These are phyloP conservation scores for Neltuma alba DNA, from an alignment of 306 rosid species.

Conservation along the genomic window DNA sequence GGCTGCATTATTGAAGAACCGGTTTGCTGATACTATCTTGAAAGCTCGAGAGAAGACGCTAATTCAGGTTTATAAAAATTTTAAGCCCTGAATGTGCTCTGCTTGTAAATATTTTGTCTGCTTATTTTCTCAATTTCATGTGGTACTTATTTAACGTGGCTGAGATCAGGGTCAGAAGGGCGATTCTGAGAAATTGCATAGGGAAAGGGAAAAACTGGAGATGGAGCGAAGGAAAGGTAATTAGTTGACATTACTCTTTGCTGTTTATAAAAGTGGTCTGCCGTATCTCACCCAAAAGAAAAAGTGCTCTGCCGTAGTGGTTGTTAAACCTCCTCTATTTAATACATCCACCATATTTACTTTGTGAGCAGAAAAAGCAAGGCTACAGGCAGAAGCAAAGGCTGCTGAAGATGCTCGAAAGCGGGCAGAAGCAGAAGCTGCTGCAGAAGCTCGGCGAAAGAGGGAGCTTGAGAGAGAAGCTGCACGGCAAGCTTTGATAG, in stretches of 20 bases:
- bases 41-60: slow-evolving; percentile 83
- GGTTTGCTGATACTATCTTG: slow-evolving; percentile 81
- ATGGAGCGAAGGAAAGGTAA: slow-evolving; percentile 69
- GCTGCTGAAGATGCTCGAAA: slow-evolving; percentile 84
- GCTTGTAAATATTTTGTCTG: slow-evolving; percentile 7
- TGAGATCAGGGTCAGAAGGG: slow-evolving; percentile 68
- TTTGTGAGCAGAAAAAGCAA: slow-evolving; percentile 66
- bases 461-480: slow-evolving; percentile 88
- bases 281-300: too few relatives aligned
- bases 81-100: slow-evolving; percentile 24
- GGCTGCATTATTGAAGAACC: slow-evolving; percentile 68
- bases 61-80: slow-evolving; percentile 54
- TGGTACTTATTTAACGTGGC: slow-evolving; percentile 38
- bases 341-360: slow-evolving; percentile 10
- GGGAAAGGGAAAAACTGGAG: slow-evolving; percentile 73
- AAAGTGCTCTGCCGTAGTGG: background rate
- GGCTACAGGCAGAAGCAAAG: slow-evolving; percentile 83
- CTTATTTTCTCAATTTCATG: slow-evolving; percentile 22
- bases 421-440: slow-evolving; percentile 71
- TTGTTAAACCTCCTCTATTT: slow-evolving; percentile 6
- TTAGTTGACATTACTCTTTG: slow-evolving; percentile 3
- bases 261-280: background rate
- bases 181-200: slow-evolving; percentile 74
- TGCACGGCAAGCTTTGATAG: slow-evolving; percentile 75
- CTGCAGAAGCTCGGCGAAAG: slow-evolving; percentile 73